Percentiles rank a stretch among this genome's conserved stretches.
phyloP scores from a whole-genome alignment of 129 eudicot genomes.

The Centrapalus pauciflorus region DNA sequence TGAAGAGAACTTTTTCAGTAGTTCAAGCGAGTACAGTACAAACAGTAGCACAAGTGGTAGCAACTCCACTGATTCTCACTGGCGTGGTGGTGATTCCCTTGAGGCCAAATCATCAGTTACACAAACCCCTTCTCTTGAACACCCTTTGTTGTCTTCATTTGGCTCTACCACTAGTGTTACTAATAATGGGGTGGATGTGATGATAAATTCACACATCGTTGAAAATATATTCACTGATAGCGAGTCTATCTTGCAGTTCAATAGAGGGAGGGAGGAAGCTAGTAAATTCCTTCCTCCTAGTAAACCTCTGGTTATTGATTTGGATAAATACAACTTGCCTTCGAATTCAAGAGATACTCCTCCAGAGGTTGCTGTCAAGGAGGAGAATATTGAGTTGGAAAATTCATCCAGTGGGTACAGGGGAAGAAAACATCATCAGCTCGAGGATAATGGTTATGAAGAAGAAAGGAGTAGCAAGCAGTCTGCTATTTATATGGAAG shows the following conservation, averaged over 20 bases:
- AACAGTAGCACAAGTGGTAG: slow-evolving; percentile 42
- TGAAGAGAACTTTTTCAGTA: slow-evolving; percentile 41
- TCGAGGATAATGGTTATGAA: slow-evolving; percentile 27
- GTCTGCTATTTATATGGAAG: slow-evolving; percentile 37
- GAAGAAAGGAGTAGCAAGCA: slow-evolving; percentile 44
- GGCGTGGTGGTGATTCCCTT: slow-evolving; percentile 37
- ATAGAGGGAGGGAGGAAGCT: slow-evolving; percentile 83
- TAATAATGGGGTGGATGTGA: slow-evolving; percentile 20
- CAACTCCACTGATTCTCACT: slow-evolving; percentile 39
- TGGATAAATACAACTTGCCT: slow-evolving; percentile 53
- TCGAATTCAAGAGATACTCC: slow-evolving; percentile 33
- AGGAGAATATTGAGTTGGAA: slow-evolving; percentile 4
- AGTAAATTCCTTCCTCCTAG: slow-evolving; percentile 71
- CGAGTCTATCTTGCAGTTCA: slow-evolving; percentile 64
- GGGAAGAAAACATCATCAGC: slow-evolving; percentile 28
- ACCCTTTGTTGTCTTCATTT: slow-evolving; percentile 26
- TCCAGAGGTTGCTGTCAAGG: slow-evolving; percentile 16
- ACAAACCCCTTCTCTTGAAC: slow-evolving; percentile 28
- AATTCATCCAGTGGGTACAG: background rate
- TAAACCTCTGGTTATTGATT: slow-evolving; percentile 49
- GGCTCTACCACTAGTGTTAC: slow-evolving; percentile 33
- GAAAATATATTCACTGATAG: slow-evolving; percentile 44
- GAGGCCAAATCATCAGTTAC: slow-evolving; percentile 27
- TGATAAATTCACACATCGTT: slow-evolving; percentile 26
- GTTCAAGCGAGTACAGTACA: slow-evolving; percentile 47